Evolutionary conservation across 805 yeast species (phyloP), one percentile per base, ranked within the genome.

Genomic region (Maudiozyma pseudohumilis): DNA sequence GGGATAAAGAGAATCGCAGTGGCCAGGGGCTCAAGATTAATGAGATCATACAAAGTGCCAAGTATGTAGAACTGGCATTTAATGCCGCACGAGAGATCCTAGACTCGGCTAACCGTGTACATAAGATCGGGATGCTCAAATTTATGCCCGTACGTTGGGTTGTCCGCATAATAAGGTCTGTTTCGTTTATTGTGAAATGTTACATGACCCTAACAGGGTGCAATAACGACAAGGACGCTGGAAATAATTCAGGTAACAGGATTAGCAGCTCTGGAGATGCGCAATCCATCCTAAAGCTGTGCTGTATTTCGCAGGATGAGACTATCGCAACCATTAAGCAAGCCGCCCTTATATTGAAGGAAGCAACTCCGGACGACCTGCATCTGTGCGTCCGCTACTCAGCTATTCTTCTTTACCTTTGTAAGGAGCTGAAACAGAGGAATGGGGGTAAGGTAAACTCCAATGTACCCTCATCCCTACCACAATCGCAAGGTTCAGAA

Each of bases 111-210:
- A 75, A 74, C 39, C 61, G 92, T 28, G 76, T 86, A 5, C 84
- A 80, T 49, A 68, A 68, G 43, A 60, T 80, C 41, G 74, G 71
- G 41, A 61, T 80, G 66, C 61, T 86, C 38, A 67, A 76, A 40
- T 80, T 70, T 52, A 85, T 87, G 78, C 96, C 97, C 1, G 87
- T 86, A n/a, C 66, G 95, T 44, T 87, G 96, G 95, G 77, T 82
- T 6, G 80, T 84, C 0, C 68, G 95, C 36, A 76, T 86, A 20
- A 87, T 88, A 16, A 75, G 89, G 48, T 84, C 96, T 0, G 86
- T 86, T 10, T 92, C 95, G 2, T 88, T 87, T 55, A 71, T 89
- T 37, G 92, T 89, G 11, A 89, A 88, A 59, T 83, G 94, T 52
- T 77, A 84, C 51, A 55, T 80, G 45, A 79, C 85, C 0, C 63